Base-by-base conservation (phyloP, 1,284 basidiomycete genomes). In the Cystobasidiaceae sp. region DNA sequence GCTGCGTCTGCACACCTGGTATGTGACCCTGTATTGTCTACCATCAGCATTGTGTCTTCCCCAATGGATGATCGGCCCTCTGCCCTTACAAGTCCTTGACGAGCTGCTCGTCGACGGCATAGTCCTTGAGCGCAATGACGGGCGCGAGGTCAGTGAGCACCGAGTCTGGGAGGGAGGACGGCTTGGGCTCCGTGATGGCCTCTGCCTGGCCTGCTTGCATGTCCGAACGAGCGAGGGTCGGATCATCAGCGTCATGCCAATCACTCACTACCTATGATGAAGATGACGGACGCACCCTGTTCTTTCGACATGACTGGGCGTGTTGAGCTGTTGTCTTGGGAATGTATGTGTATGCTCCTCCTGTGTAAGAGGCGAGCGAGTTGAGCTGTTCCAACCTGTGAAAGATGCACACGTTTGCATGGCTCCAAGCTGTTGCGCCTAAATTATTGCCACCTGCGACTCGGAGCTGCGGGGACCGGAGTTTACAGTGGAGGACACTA, bases 171-270 rank as follows among this genome's bases (percentile, higher is more conserved):
- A 68, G 56, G 9, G 34, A 45, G 28, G 61, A 64, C 5, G 66
- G 45, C 46, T 55, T 56, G 4, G 66, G 66, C 61, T 67, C 66
- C 3, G 61, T 67, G 23, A 49, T 23, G 19, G 25, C 66, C 33
- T 67, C 66, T 25, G 66, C 63, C 41, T 66, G 63, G 17, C 63
- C 63, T 64, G 50, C n/a, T n/a, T n/a, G n/a, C n/a, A n/a, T n/a
- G n/a, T n/a, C n/a, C n/a, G 27, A n/a, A 19, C 6, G 19, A 34
- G 28, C 21, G 17, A 27, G 6, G 46, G 27, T 8, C 7, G 46
- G 44, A 9, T 8, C 21, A 49, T 49, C 46, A 49, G 46, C 19
- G 6, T 23, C 30, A 19, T 23, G 7, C 21, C 21, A 19, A 46
- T 17, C 19, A n/a, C n/a, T n/a, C n/a, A 28, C 46, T 8, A 8